Evolutionary conservation across 257 asterid genomes (phyloP), one percentile per base, ranked within the genome.

Genomic region (Rehmannia glutinosa): DNA sequence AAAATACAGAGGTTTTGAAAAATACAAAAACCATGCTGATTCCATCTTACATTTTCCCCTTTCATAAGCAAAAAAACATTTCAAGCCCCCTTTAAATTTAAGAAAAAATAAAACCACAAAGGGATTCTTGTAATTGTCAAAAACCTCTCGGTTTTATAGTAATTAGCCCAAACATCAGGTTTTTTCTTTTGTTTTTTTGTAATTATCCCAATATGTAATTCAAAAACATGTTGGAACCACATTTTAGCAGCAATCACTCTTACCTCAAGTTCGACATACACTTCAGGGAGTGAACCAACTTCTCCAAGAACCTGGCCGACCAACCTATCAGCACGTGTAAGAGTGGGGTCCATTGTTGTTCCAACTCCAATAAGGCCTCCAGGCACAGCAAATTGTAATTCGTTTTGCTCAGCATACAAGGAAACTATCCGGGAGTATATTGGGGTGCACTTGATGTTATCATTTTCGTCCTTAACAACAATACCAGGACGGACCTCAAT

Each of bases 361-460:
- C 99, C 99, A 62, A 94, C 97, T 66, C 99, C 99, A 63, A 94
- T 94, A 36, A 94, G 96, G 53, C 99, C 99, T 75, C 99, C 99
- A 20, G 99, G 99, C 45, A 94, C 99, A 36, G 99, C 99, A 79
- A 82, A 94, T 66, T 94, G 99, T 12, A 94, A 69, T 69, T 94
- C 99, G 33, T 94, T 94, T 77, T 88, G 97, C 77, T 94, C 99
- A 7, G 99, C 97, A 36, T 70, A 94, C 76, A 94, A 70, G 25
- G 99, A 91, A 53, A 94, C 95, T 12, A 94, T 91, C 69, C 99
- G 82, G 46, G 97, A 88, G 79, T 94, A 91, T 63, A 94, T 90
- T 15, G 99, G 99, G 19, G 96, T 94, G 77, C 97, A 91, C 75
- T 84, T 91, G 52, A 86, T 88, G 73, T 86, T 88, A 27, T 92